These are phyloP conservation scores for Xylaria telfairii DNA, from an alignment of 495 filamentous ascomycete genomes.

Conservation along the genomic window DNA sequence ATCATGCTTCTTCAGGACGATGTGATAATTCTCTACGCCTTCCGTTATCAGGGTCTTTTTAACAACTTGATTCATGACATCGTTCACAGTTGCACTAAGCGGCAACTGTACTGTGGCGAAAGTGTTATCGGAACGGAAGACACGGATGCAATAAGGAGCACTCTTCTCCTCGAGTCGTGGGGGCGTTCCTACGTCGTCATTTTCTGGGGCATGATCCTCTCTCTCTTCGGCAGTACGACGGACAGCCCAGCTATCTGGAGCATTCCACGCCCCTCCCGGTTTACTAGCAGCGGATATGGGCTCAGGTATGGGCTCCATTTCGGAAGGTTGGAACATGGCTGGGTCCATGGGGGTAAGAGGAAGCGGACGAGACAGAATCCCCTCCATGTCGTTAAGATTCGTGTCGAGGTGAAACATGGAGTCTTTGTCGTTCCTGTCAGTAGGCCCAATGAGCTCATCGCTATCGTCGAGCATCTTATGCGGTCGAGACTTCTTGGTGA, in stretches of 20 bases:
- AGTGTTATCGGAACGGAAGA: conserved; percentile 91
- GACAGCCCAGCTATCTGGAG: conserved; percentile 93
- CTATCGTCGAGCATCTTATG: conserved; percentile 47
- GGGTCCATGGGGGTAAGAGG: conserved; percentile 67
- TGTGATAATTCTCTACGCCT: conserved; percentile 89
- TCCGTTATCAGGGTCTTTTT: conserved; percentile 92
- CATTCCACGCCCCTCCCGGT: conserved; percentile 71
- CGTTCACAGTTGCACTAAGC: conserved; percentile 80
- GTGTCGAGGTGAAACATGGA: conserved; percentile 76
- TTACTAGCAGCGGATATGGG: conserved; percentile 34
- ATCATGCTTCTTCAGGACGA: conserved; percentile 91
- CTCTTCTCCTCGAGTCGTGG: conserved; percentile 70
- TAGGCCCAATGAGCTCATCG: conserved; percentile 54
- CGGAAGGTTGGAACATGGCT: conserved; percentile 59
- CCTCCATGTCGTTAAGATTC: conserved; percentile 81
- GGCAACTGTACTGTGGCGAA: conserved; percentile 87
- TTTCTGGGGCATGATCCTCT: conserved; percentile 49
- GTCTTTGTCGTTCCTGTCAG: conserved; percentile 50
- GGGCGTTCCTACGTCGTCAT: conserved; percentile 67
- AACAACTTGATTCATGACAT: conserved; percentile 82
- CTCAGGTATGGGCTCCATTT: conserved; percentile 38
- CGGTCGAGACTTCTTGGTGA: conserved; percentile 51
- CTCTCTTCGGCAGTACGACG: conserved; percentile 69
- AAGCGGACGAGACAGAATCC: conserved; percentile 73
- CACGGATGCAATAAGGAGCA: conserved; percentile 84